These are phyloP conservation scores for Arctium minus DNA, from an alignment of 129 eudicot genomes.

Conservation along the genomic window DNA sequence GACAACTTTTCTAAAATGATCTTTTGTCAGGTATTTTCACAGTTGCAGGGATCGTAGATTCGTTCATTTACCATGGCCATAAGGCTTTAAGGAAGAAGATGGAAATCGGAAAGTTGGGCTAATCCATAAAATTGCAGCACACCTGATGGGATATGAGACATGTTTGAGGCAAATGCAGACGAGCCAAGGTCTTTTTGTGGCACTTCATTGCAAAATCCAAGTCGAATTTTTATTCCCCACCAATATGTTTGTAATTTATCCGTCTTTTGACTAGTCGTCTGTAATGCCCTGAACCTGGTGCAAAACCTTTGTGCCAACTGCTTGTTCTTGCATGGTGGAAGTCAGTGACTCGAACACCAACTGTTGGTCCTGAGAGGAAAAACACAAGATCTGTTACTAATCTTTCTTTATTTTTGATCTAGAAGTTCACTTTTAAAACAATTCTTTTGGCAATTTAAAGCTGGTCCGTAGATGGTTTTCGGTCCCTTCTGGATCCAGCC, in stretches of 20 bases:
- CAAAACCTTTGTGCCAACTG: slow-evolving; percentile 7
- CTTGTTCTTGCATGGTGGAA: neutral
- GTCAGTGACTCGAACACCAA: slow-evolving; percentile 15
- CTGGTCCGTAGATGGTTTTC: neutral
- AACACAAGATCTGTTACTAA: neutral
- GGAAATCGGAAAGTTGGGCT: slow-evolving; percentile 69
- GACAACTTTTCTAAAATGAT: neutral
- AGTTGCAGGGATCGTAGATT: slow-evolving; percentile 86
- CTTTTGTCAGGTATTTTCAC: slow-evolving; percentile 61
- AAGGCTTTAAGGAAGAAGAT: slow-evolving; percentile 75
- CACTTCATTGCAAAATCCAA: slow-evolving; percentile 5
- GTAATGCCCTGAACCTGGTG: slow-evolving; percentile 23
- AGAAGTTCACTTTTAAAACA: neutral
- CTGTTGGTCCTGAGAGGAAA: slow-evolving; percentile 8
- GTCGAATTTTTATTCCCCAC: slow-evolving; percentile 13
- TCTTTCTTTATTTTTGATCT: neutral
- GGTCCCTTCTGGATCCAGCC: no score
- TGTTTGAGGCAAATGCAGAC: slow-evolving; percentile 19
- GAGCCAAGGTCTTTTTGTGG: slow-evolving; percentile 20
- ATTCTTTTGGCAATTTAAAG: neutral
- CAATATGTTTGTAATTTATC: slow-evolving; percentile 26
- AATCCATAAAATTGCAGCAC: slow-evolving; percentile 14
- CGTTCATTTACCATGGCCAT: slow-evolving; percentile 81
- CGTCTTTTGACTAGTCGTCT: slow-evolving; percentile 25
- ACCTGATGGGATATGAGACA: slow-evolving; percentile 16